A percentile compares a stretch with the other conserved stretches of the same genome.
phyloP scores from a whole-genome alignment of 495 filamentous ascomycete species.

The Tuber melanosporum region DNA sequence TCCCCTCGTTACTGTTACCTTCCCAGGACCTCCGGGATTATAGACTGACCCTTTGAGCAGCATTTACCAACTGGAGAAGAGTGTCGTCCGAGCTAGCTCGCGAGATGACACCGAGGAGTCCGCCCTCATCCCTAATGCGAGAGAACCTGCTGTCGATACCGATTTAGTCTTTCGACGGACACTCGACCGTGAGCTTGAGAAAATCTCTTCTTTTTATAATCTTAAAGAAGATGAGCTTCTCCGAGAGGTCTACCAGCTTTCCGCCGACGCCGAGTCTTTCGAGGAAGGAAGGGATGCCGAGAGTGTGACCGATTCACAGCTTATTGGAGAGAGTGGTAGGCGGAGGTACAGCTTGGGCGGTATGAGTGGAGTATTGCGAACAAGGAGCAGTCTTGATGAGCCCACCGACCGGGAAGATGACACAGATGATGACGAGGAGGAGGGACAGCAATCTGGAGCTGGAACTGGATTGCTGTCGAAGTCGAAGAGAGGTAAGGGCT shows the following conservation, averaged over 20 bases:
- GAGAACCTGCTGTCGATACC: constrained; percentile 52
- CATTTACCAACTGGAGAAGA: constrained; percentile 90
- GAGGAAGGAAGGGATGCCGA: constrained; percentile 58
- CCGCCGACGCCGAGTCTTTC: constrained; percentile 68
- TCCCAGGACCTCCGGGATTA: background rate
- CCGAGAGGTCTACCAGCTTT: constrained; percentile 67
- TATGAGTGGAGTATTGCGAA: constrained; percentile 15
- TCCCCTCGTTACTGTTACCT: background rate
- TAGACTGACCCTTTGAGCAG: constrained; percentile 46
- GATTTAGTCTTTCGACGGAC: constrained; percentile 71
- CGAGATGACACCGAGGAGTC: constrained; percentile 69
- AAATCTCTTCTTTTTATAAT: constrained; percentile 82
- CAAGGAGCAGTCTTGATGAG: constrained; percentile 39
- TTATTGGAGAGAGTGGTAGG: constrained; percentile 26
- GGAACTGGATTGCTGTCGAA: constrained; percentile 24
- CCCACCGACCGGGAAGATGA: constrained; percentile 62
- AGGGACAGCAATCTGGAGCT: constrained; percentile 23
- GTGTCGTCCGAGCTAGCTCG: constrained; percentile 50
- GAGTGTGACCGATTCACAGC: constrained; percentile 15
- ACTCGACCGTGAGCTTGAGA: constrained; percentile 84
- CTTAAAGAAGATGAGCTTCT: constrained; percentile 80
- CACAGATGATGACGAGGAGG: constrained; percentile 50
- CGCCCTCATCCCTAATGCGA: constrained; percentile 55
- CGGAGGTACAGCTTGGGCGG: constrained; percentile 28
- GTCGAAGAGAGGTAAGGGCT: constrained; percentile 27